Conservation (phyloP, 352 stramenopile species). For the Phytophthora colocasiae region DNA sequence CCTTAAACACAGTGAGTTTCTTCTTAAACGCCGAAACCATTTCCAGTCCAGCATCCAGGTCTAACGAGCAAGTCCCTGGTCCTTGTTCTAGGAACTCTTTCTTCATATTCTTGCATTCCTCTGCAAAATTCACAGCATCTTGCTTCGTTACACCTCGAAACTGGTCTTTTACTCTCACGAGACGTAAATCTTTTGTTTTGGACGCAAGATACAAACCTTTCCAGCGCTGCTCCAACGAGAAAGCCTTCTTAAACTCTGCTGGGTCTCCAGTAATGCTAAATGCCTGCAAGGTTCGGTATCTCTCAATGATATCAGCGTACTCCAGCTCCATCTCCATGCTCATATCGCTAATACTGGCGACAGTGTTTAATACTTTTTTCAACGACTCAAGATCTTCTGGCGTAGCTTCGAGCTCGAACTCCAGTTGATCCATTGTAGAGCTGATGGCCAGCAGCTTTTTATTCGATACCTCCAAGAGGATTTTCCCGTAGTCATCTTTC, state of each 20-base stretch:
- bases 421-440: constrained; percentile 80
- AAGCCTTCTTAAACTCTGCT: constrained; percentile 69
- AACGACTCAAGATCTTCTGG: constrained; percentile 93
- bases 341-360: constrained; percentile 86
- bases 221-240: constrained; percentile 88
- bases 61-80: constrained; percentile 80
- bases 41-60: constrained; percentile 92
- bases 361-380: constrained; percentile 94
- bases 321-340: constrained; percentile 96
- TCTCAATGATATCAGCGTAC: constrained; percentile 93
- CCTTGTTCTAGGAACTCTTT: constrained; percentile 88
- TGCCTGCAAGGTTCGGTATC: constrained; percentile 88
- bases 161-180: constrained; percentile 95
- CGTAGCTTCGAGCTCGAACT: constrained; percentile 78
- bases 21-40: constrained; percentile 89
- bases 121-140: constrained; percentile 89
- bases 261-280: constrained; percentile 85
- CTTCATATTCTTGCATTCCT: constrained; percentile 88
- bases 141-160: constrained; percentile 95
- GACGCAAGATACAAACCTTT: constrained; percentile 76
- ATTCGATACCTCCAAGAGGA: constrained; percentile 90
- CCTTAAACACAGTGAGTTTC: constrained; percentile 79
- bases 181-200: constrained; percentile 94
- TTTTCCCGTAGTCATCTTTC: constrained; percentile 94
- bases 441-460: constrained; percentile 82